Evolutionary conservation across 1,284 basidiomycete genomes (phyloP).

Genomic region (Rhizoctonia solani): DNA sequence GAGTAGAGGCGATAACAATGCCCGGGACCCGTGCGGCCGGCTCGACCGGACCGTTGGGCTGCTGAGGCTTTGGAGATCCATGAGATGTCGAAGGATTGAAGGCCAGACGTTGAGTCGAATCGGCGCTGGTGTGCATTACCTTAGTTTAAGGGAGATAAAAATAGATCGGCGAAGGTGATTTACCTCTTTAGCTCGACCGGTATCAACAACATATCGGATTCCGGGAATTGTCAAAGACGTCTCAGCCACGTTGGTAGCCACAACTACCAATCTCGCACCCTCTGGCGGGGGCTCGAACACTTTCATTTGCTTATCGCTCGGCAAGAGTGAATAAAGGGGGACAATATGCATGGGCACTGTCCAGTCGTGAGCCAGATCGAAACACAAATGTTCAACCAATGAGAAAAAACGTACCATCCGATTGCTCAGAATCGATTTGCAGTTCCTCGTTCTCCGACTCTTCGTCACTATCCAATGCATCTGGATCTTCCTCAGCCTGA

Average conservation of each 20-base stretch:
- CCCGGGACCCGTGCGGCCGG: constrained; percentile 76
- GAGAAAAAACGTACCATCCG: too few species aligned
- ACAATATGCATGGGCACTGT: constrained; percentile 71
- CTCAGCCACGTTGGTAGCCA: constrained; percentile 79
- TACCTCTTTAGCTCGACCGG: constrained; percentile 84
- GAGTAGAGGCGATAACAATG: constrained; percentile 80
- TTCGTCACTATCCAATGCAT: constrained; percentile 52
- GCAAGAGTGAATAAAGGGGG: constrained; percentile 72
- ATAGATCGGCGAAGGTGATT: constrained; percentile 35
- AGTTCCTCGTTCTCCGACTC: constrained; percentile 53
- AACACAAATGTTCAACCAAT: too few species aligned
- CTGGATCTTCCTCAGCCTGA: constrained; percentile 39
- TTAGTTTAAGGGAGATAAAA: constrained; percentile 29
- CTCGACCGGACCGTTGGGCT: constrained; percentile 72
- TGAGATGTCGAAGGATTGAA: constrained; percentile 71
- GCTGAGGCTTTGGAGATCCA: constrained; percentile 81
- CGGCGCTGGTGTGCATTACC: constrained; percentile 48
- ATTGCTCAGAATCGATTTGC: constrained; percentile 61
- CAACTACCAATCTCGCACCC: constrained; percentile 67
- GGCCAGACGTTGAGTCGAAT: constrained; percentile 63
- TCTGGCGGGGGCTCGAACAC: constrained; percentile 70
- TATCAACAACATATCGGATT: constrained; percentile 77
- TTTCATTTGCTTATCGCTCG: constrained; percentile 73
- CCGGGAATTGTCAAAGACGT: constrained; percentile 79
- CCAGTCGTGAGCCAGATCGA: too few species aligned